phyloP scores from a whole-genome alignment of 2,329 filamentous ascomycete species.

The Cryphonectria naterciae region DNA sequence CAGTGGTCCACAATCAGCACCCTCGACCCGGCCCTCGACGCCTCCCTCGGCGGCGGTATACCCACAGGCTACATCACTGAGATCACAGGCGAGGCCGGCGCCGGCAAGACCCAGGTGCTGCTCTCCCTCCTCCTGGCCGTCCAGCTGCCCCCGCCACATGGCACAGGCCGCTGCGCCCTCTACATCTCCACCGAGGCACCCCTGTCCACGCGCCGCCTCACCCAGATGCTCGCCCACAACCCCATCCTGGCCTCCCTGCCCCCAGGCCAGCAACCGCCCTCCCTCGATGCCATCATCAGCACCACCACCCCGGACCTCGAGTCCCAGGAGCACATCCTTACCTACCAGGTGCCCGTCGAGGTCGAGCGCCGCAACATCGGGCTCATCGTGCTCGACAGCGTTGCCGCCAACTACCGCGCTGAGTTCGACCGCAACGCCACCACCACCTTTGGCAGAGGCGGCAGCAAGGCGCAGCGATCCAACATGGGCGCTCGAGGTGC shows the following conservation, averaged over 20 bases:
- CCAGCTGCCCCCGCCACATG: constrained; percentile 76
- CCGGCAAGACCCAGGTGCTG: constrained; percentile 93
- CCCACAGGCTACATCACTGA: constrained; percentile 83
- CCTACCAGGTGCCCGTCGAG: constrained; percentile 88
- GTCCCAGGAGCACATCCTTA: constrained; percentile 91
- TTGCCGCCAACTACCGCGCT: constrained; percentile 93
- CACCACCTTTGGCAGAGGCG: constrained; percentile 8
- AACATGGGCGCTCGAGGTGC: constrained; percentile 76
- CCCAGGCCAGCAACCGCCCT: constrained; percentile 49
- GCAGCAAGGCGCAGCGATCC: constrained; percentile 40
- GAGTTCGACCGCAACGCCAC: constrained; percentile 72
- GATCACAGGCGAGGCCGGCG: constrained; percentile 89
- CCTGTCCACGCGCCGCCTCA: constrained; percentile 78
- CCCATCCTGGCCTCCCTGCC: constrained; percentile 54
- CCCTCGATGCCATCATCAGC: constrained; percentile 76
- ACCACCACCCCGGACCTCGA: constrained; percentile 89
- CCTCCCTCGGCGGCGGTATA: constrained; percentile 74
- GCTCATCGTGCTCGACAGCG: constrained; percentile 84
- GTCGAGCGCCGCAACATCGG: constrained; percentile 77
- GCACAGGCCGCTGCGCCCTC: constrained; percentile 73
- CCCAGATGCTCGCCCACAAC: constrained; percentile 75
- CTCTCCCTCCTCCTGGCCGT: constrained; percentile 81
- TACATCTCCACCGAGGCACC: constrained; percentile 94
- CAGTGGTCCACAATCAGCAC: constrained; percentile 73
- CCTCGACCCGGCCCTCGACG: constrained; percentile 73